These are phyloP conservation scores for Noccaea caerulescens DNA, from an alignment of 345 rosid species.

Conservation along the genomic window DNA sequence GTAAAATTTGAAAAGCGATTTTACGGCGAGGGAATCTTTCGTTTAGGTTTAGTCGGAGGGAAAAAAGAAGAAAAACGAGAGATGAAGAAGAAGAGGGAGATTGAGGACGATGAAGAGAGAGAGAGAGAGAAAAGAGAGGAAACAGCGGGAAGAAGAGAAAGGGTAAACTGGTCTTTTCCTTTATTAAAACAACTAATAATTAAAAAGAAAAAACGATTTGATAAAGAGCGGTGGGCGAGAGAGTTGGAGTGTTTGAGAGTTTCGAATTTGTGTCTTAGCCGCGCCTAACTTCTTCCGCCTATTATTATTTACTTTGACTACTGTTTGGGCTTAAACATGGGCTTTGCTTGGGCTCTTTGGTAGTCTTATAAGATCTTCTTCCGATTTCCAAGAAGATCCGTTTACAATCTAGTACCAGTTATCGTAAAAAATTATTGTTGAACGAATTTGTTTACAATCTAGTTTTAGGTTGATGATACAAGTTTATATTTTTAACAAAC, in stretches of 20 bases:
- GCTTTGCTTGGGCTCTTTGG: background rate
- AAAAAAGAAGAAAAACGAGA: background rate
- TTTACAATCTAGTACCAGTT: too few relatives aligned
- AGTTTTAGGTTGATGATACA: too few relatives aligned
- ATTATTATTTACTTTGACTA: background rate
- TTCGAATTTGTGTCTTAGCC: slow-evolving; percentile 33
- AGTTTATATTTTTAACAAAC: too few relatives aligned
- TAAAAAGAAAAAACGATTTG: background rate
- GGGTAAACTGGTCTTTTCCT: background rate
- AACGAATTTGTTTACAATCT: too few relatives aligned
- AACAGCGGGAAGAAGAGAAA: slow-evolving; percentile 41
- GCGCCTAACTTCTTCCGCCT: slow-evolving; percentile 29
- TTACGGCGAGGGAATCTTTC: slow-evolving; percentile 7
- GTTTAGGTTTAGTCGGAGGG: slow-evolving; percentile 27
- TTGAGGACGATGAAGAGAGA: background rate
- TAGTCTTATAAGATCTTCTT: too few relatives aligned
- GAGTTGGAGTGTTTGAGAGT: slow-evolving; percentile 14
- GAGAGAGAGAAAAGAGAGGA: slow-evolving; percentile 22
- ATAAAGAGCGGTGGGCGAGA: slow-evolving; percentile 40
- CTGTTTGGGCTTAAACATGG: background rate
- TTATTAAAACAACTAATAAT: slow-evolving; percentile 19
- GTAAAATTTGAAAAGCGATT: background rate
- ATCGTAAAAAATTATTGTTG: too few relatives aligned
- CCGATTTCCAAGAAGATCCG: too few relatives aligned
- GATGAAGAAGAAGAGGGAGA: slow-evolving; percentile 25